Evolutionary conservation across 768 basidiomycete species (phyloP).

Genomic region (Suillus plorans): DNA sequence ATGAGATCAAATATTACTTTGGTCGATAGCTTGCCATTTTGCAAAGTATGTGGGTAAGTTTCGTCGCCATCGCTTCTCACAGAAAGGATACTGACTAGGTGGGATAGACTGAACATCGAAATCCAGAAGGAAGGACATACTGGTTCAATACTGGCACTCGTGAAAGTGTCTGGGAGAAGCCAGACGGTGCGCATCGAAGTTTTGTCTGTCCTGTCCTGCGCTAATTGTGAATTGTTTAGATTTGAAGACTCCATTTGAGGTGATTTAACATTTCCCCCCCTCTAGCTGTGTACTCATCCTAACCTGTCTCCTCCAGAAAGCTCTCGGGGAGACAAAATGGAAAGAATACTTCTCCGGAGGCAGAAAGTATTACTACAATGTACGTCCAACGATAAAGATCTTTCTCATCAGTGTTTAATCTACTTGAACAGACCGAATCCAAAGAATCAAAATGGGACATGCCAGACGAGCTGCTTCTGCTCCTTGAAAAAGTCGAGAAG

Average conservation of each 20-base stretch:
- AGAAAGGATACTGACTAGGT: slow-evolving; percentile 2
- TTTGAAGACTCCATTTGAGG: slow-evolving; percentile 91
- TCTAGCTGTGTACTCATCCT: slow-evolving; percentile 6
- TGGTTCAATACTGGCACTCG: slow-evolving; percentile 91
- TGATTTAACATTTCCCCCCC: slow-evolving; percentile 31
- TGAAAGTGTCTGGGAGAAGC: slow-evolving; percentile 98
- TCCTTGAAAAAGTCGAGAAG: slow-evolving; percentile 84
- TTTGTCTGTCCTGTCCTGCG: slow-evolving; percentile 9
- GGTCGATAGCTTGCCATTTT: slow-evolving; percentile 3
- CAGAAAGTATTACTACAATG: slow-evolving; percentile 89
- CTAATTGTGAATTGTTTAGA: slow-evolving; percentile 40
- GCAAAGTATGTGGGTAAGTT: slow-evolving; percentile 32
- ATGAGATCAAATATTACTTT: background rate
- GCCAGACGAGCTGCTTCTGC: slow-evolving; percentile 86
- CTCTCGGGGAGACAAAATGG: slow-evolving; percentile 89
- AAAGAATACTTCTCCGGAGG: slow-evolving; percentile 95
- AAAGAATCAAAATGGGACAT: slow-evolving; percentile 99
- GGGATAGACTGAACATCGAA: slow-evolving; percentile 84
- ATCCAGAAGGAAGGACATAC: slow-evolving; percentile 95
- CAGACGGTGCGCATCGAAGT: slow-evolving; percentile 62
- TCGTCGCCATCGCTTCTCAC: background rate
- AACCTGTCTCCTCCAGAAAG: slow-evolving; percentile 52
- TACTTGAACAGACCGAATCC: slow-evolving; percentile 58
- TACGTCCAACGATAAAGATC: slow-evolving; percentile 30
- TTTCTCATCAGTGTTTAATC: slow-evolving; percentile 1